Percentiles rank a stretch among this genome's conserved stretches.
Evolutionary conservation across 1,284 basidiomycete species (phyloP).

Genomic region (Abortiporus biennis): DNA sequence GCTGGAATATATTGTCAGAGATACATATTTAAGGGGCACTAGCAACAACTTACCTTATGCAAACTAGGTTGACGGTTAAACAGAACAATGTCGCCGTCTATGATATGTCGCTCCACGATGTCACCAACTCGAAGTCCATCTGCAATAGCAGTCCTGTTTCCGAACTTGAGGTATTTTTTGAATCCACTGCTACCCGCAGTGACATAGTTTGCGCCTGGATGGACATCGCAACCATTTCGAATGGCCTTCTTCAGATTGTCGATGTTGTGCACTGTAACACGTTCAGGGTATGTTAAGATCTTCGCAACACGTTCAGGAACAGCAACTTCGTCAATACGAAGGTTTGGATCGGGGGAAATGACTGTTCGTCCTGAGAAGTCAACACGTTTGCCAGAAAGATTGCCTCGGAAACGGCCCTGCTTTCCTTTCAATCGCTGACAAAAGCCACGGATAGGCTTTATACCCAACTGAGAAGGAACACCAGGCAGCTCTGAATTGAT

Average conservation of each 20-base stretch:
- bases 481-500: constrained; percentile 98
- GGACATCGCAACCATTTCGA: constrained; percentile 85
- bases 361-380: constrained; percentile 99
- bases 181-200: constrained; percentile 70
- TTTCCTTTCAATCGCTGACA: constrained; percentile 99
- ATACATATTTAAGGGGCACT: constrained; percentile 18
- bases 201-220: constrained; percentile 97
- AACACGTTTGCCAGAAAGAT: constrained; percentile 97
- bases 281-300: constrained; percentile 94
- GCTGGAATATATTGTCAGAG: constrained; percentile 36
- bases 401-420: constrained; percentile 97
- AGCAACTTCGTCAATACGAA: constrained; percentile 97
- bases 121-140: constrained; percentile 81
- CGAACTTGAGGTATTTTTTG: constrained; percentile 87
- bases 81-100: constrained; percentile 95
- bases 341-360: constrained; percentile 97
- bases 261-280: constrained; percentile 92
- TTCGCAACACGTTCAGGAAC: constrained; percentile 96
- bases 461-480: constrained; percentile 76
- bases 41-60: constrained; percentile 65
- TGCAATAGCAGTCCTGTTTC: constrained; percentile 70
- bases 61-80: constrained; percentile 99
- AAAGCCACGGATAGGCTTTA: constrained; percentile 94
- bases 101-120: constrained; percentile 89
- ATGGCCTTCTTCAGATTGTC: constrained; percentile 74